Conservation (phyloP, 768 basidiomycete genomes). For the Amanita pallidorosea region DNA sequence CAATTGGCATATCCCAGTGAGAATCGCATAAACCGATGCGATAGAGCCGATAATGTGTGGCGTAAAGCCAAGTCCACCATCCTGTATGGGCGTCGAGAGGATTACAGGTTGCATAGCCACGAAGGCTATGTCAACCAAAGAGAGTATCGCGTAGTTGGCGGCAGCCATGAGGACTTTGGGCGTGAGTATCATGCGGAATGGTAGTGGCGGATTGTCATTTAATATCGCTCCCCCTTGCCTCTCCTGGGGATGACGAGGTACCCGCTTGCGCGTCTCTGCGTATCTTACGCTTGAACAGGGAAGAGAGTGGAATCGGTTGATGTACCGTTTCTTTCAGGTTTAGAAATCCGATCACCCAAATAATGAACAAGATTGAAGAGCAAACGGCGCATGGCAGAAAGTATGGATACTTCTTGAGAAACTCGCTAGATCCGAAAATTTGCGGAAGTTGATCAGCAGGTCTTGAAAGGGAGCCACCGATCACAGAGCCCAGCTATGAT, state of each 20-base stretch:
- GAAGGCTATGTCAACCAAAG: conserved; percentile 22
- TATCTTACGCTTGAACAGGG: background rate
- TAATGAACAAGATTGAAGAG: conserved; percentile 28
- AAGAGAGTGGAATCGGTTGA: background rate
- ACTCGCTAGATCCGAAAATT: conserved; percentile 23
- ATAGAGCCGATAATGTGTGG: conserved; percentile 45
- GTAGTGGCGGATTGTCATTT: background rate
- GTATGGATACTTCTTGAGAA: conserved; percentile 38
- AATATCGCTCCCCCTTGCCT: background rate
- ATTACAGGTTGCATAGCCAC: conserved; percentile 46
- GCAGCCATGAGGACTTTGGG: conserved; percentile 39
- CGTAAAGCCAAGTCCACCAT: conserved; percentile 56
- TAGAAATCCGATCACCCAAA: conserved; percentile 26
- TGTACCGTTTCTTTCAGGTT: conserved; percentile 29
- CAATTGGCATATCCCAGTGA: conserved; percentile 45
- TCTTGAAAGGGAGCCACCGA: background rate
- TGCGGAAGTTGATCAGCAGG: conserved; percentile 20
- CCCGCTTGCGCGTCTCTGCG: too few relatives aligned
- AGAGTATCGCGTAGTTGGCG: conserved; percentile 18
- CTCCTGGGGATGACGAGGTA: background rate
- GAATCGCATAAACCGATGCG: conserved; percentile 36
- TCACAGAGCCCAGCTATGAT: background rate
- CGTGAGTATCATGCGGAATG: background rate
- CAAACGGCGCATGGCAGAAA: conserved; percentile 27
- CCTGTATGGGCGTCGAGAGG: conserved; percentile 46